These are phyloP conservation scores for Zasmidium cellare DNA, from an alignment of 2,329 filamentous ascomycete genomes.

Conservation along the genomic window DNA sequence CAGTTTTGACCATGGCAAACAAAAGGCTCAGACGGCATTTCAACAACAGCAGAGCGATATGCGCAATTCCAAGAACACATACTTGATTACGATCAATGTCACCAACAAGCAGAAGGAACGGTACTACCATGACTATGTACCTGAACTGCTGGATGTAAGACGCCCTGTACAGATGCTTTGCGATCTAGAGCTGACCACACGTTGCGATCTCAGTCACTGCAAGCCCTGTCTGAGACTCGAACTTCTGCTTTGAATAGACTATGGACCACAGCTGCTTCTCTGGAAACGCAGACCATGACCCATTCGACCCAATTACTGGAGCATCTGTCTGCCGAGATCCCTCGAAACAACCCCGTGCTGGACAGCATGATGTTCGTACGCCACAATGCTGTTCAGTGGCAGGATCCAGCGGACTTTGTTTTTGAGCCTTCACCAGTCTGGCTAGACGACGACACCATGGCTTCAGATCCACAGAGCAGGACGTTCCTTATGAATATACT, in stretches of 20 bases:
- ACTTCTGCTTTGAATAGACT: conserved; percentile 80
- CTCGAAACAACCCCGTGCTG: conserved; percentile 80
- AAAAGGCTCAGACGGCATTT: conserved; percentile 87
- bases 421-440: conserved; percentile 97
- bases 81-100: conserved; percentile 92
- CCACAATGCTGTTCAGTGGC: conserved; percentile 79
- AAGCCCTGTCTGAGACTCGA: conserved; percentile 89
- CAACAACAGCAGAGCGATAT: conserved; percentile 91
- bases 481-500: conserved; percentile 89
- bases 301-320: conserved; percentile 72
- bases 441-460: conserved; percentile 88
- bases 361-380: conserved; percentile 98
- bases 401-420: conserved; percentile 78
- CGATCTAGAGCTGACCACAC: background rate
- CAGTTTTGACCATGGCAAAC: conserved; percentile 81
- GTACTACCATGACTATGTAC: conserved; percentile 96
- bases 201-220: conserved; percentile 58
- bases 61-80: conserved; percentile 98
- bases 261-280: conserved; percentile 76
- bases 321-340: conserved; percentile 76
- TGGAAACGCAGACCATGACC: conserved; percentile 78
- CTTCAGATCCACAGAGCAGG: conserved; percentile 82
- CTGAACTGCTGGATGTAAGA: conserved; percentile 82
- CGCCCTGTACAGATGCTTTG: background rate
- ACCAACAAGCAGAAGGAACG: conserved; percentile 97